Evolutionary conservation across 805 yeast species (phyloP), one percentile per base, ranked within the genome.

Genomic region (Spathaspora sp.): DNA sequence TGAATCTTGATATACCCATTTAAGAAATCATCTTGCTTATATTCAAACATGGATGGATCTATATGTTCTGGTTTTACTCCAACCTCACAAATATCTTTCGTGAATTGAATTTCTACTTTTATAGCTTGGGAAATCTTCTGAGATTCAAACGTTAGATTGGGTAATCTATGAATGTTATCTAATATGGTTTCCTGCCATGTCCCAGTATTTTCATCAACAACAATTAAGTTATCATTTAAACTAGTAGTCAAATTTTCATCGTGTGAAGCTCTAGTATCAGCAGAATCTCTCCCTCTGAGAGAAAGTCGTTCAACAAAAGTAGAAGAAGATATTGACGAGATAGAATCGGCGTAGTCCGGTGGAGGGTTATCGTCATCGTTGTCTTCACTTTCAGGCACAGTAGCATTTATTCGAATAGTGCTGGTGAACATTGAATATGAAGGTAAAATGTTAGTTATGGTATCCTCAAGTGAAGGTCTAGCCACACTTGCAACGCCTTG

Each of bases 1-100:
- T 69, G 66, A 19, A 81, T 68, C 0, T 63, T 56, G 7, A 78
- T 66, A 57, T 77, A 81, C 0, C 93, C 93, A 59, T 80, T 77
- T 12, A 86, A 71, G 18, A 73, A 72, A 60, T 86, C 91, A n/a
- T 89, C 89, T 11, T 85, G 83, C 16, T 80, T 80, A 60, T 79
- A 86, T 61, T 83, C 88, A 55, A 56, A 63, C 20, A 60, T 51
- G 50, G 66, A 63, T 6, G 68, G 66, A 49, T 71, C 69, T 5
- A 72, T 64, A 28, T 57, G 53, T 38, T 57, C 63, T 3, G 72
- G 73, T 1, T 39, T 49, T 47, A 58, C 55, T 5, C 70, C 70
- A 2, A 55, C 19, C 42, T 62, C 57, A 20, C 75, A 67, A n/a
- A 71, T 64, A 12, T 69, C 68, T 46, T 67, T 65, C 2, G 76